Evolutionary conservation across 164 flowering plant species (phyloP).

Genomic region (Vitis riparia): DNA sequence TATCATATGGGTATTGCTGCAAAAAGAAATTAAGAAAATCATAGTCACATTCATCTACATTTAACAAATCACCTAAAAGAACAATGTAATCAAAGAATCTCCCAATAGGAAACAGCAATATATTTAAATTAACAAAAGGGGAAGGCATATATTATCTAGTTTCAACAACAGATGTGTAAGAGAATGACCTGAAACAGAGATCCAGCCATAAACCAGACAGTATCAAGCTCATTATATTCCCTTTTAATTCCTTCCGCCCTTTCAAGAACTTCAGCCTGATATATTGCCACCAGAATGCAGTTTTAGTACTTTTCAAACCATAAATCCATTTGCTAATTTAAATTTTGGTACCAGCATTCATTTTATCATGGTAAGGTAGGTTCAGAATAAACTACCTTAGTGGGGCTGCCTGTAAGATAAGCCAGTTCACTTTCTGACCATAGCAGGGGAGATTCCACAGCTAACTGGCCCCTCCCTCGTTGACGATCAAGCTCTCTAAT

Average conservation of each 20-base stretch:
- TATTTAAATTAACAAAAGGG: not conserved
- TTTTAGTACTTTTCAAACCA: conserved; percentile 12
- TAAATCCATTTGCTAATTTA: conserved; percentile 3
- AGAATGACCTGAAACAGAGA: conserved; percentile 88
- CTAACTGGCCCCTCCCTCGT: conserved; percentile 93
- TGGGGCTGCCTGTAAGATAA: conserved; percentile 90
- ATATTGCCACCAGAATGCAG: conserved; percentile 12
- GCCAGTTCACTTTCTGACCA: conserved; percentile 89
- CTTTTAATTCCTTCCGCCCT: conserved; percentile 90
- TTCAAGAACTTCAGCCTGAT: conserved; percentile 77
- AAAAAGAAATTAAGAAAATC: conserved; percentile 12
- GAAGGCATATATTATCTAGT: not conserved
- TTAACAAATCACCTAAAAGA: no score
- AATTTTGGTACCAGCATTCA: not conserved
- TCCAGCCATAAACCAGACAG: conserved; percentile 99
- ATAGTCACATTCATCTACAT: no score
- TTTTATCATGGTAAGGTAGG: conserved; percentile 1
- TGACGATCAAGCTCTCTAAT: conserved; percentile 98
- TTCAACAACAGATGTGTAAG: not conserved
- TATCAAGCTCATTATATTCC: conserved; percentile 96
- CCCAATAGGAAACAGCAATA: not conserved
- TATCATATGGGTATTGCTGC: conserved; percentile 99
- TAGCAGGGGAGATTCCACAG: conserved; percentile 94
- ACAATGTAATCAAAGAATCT: no score
- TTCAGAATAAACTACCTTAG: conserved; percentile 51